A percentile compares a stretch with the other conserved stretches of the same genome.
Conservation (phyloP, 768 basidiomycete species). For the Leccinum incarnatum region DNA sequence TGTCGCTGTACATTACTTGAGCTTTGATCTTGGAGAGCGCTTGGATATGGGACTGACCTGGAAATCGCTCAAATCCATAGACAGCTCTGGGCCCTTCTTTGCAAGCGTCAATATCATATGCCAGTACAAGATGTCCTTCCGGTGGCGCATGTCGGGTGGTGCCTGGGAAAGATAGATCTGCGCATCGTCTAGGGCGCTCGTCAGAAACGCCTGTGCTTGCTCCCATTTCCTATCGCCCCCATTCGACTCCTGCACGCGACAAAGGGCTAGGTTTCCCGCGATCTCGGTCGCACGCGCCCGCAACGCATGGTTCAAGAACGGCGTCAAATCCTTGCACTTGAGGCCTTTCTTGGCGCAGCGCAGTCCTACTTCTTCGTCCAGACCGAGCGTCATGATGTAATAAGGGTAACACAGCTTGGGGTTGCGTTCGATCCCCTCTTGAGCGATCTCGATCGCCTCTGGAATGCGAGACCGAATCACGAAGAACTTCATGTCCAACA, state of each 20-base stretch:
- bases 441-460: slow-evolving; percentile 47
- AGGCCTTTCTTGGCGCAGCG: slow-evolving; percentile 62
- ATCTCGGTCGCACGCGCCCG: slow-evolving; percentile 59
- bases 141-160: slow-evolving; percentile 58
- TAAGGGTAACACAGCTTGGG: slow-evolving; percentile 58
- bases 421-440: slow-evolving; percentile 46
- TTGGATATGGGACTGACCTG: slow-evolving; percentile 28
- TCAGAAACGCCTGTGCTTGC: slow-evolving; percentile 59
- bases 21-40: neutral
- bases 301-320: slow-evolving; percentile 55
- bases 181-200: slow-evolving; percentile 58
- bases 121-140: slow-evolving; percentile 58
- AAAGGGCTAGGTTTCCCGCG: slow-evolving; percentile 53
- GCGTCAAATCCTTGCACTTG: slow-evolving; percentile 51
- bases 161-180: slow-evolving; percentile 51
- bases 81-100: slow-evolving; percentile 47
- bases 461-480: slow-evolving; percentile 47
- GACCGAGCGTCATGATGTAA: slow-evolving; percentile 52
- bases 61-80: slow-evolving; percentile 35
- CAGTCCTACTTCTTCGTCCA: slow-evolving; percentile 35
- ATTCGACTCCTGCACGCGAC: slow-evolving; percentile 40
- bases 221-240: slow-evolving; percentile 46
- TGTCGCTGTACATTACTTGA: slow-evolving; percentile 29
- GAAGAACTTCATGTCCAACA: slow-evolving; percentile 59
- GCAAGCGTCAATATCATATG: slow-evolving; percentile 55